These are phyloP conservation scores for Metschnikowia amazonensis DNA, from an alignment of 805 yeast species.

Conservation along the genomic window DNA sequence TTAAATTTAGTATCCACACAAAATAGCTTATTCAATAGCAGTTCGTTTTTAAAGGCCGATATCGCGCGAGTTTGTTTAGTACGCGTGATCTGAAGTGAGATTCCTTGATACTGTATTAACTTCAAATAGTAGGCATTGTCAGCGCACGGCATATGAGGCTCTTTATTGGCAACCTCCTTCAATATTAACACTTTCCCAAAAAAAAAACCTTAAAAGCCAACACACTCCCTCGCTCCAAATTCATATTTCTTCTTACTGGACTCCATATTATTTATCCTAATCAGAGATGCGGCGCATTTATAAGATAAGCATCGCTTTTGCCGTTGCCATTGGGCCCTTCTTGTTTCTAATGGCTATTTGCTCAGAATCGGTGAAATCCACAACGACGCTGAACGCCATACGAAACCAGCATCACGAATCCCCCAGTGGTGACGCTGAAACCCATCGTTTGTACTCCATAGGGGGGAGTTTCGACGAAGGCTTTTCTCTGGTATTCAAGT, in stretches of 20 bases:
- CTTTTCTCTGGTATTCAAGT: conserved; percentile 28
- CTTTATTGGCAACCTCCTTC: neutral
- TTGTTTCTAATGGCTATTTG: neutral
- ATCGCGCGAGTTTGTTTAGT: neutral
- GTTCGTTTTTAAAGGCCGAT: neutral
- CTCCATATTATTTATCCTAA: neutral
- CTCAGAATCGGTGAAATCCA: neutral
- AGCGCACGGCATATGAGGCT: neutral
- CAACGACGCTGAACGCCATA: neutral
- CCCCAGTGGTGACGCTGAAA: neutral
- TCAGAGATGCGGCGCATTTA: neutral
- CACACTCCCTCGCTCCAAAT: no score
- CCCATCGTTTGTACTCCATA: neutral
- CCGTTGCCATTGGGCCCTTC: neutral
- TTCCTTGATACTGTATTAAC: neutral
- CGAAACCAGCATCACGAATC: no score
- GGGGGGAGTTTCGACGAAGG: conserved; percentile 7
- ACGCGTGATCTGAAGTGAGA: neutral
- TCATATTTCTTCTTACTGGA: no score
- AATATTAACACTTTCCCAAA: neutral
- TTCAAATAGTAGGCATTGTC: neutral
- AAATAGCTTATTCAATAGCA: neutral
- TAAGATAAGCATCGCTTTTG: neutral
- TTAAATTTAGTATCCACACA: neutral
- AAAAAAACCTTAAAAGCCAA: neutral